Base-by-base conservation (phyloP, 2,329 filamentous ascomycete genomes). In the Penicillium sp. region DNA sequence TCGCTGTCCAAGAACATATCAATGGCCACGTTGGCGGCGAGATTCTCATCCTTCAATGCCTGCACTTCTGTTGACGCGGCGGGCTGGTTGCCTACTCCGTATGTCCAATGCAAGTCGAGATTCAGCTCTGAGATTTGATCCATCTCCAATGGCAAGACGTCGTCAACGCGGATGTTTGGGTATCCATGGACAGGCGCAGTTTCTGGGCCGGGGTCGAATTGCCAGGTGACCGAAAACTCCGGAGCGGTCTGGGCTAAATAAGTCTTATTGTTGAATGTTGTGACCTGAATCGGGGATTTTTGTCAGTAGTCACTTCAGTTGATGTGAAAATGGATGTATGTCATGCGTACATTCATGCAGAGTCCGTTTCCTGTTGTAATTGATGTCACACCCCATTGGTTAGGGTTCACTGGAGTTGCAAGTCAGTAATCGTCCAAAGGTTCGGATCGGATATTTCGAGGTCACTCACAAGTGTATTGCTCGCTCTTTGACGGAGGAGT, bases 1-100 rank as follows among this genome's bases (percentile, higher is more conserved):
- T 81, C 74, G 26, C 61, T 64, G 58, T 83, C 81, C 50, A 84
- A 68, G 68, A 84, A 84, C 76, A 84, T 81, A 70, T 84, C 82
- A 56, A 84, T 72, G 34, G 81, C 81, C 32, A 84, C 80, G 72
- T 84, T 84, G 66, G 79, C 70, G 60, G 81, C 80, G 55, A 82
- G 67, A 0, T 64, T 57, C n/a, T 69, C 66, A 0, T 67, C 55
- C 2, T 56, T 63, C 11, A 82, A 67, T 0, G 66, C 63, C 0
- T 66, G 34, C 3, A 67, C 55, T 53, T 75, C 70, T 2, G 76
- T 76, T 10, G 67, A 66, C 1, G 68, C 62, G 4, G 67, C 67
- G 0, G 72, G 70, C 11, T 58, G 53, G 60, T 81, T 76, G 55
- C 80, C 78, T 7, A 75, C 41, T n/a, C 73, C 73, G 61, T 81